Base-by-base conservation (phyloP, 768 basidiomycete genomes). In the Russula lepida region DNA sequence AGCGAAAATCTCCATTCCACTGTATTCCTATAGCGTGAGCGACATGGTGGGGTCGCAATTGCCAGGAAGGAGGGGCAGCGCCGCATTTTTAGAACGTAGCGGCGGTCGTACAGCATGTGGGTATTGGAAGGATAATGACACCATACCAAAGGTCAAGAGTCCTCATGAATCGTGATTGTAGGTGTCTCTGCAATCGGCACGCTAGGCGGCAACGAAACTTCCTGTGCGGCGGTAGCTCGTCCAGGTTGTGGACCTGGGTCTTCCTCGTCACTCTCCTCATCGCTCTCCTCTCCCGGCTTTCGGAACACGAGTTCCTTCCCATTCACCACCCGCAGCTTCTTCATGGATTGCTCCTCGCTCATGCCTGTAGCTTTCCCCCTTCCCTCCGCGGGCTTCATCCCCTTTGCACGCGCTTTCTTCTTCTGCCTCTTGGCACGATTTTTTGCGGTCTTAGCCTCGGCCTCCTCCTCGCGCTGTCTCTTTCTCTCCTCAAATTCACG, bases 391-490 rank as follows among this genome's bases (percentile, higher is more conserved):
- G 64, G 61, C 54, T 73, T 70, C 54, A 68, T 70, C 58, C 59
- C 71, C 71, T 87, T 85, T 41, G 81, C 72, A 53, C 83, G 76
- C 64, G 81, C 87, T 72, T 95, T 98, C 78, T 92, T 92, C 79
- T 95, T 97, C 73, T 87, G 89, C 48, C 97, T 77, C 72, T 90
- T 98, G 17, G 90, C 89, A 21, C 97, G 82, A 72, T 99, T 99
- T 76, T 94, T 98, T 13, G 92, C 86, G 0, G 95, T 98, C 76
- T 94, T 97, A 2, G 87, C 85, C 49, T 95, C 86, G 0, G 89
- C 84, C 3, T 74, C 68, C 30, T 84, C 85, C 35, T 90, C 86
- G 28, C 85, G 80, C 62, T 86, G 88, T 47, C 77, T 79, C 69
- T 86, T 82, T 66, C 85, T 88, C 51, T 74, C 79, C 67, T 89